A percentile compares a stretch with the other conserved stretches of the same genome.
These are phyloP conservation scores for Saccharomycopsis microspora DNA, from an alignment of 805 yeast species.

Conservation along the genomic window DNA sequence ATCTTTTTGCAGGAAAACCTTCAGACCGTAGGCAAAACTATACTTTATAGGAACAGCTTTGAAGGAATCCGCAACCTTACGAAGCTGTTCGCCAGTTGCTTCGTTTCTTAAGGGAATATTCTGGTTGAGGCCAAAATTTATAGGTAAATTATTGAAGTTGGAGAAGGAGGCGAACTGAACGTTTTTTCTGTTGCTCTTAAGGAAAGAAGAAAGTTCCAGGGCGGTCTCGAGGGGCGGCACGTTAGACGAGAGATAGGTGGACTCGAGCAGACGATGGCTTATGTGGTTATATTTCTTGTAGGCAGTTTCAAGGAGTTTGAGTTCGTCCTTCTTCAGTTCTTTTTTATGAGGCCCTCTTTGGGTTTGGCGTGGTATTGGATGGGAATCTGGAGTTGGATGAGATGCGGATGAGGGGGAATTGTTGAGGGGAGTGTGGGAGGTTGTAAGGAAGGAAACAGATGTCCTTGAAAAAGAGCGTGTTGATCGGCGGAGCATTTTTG, in stretches of 20 bases:
- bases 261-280: conserved; percentile 15
- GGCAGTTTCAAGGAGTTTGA: conserved; percentile 13
- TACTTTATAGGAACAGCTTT: conserved; percentile 55
- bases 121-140: conserved; percentile 15
- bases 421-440: no score
- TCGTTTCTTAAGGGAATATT: conserved; percentile 8
- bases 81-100: background rate
- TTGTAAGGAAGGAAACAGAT: no score
- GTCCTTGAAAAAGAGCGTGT: no score
- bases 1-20: conserved; percentile 74
- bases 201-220: conserved; percentile 4
- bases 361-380: no score
- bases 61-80: conserved; percentile 27
- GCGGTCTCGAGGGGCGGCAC: conserved; percentile 11
- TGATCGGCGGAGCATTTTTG: no score
- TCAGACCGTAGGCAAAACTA: conserved; percentile 92
- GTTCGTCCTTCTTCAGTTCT: no score
- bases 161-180: conserved; percentile 6
- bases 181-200: conserved; percentile 1
- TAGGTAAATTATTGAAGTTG: conserved; percentile 14
- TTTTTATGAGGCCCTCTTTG: no score
- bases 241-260: conserved; percentile 19
- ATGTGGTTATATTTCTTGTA: conserved; percentile 16
- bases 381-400: no score
- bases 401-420: no score